phyloP scores from a whole-genome alignment of 345 rosid species.

The Sisymbrium altissimum region DNA sequence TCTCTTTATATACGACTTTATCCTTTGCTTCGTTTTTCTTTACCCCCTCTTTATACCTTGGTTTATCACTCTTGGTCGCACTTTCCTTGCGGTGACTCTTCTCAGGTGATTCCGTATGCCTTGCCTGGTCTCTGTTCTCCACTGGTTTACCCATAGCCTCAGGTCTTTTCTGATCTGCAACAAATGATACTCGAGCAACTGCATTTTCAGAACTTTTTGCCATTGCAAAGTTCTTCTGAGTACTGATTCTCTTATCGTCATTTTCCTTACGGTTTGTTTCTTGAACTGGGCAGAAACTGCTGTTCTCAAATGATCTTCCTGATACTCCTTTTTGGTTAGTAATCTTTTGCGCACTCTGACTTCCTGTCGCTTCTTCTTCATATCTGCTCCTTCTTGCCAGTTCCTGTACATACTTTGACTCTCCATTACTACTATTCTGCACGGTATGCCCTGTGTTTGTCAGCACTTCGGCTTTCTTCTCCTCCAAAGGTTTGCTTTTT shows the following conservation, averaged over 20 bases:
- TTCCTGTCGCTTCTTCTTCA: constrained; percentile 45
- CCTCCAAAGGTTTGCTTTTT: constrained; percentile 34
- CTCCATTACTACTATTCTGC: constrained; percentile 38
- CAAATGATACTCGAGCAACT: constrained; percentile 21
- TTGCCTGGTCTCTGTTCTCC: constrained; percentile 38
- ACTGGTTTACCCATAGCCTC: constrained; percentile 32
- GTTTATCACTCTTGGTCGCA: constrained; percentile 34
- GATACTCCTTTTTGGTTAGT: constrained; percentile 14
- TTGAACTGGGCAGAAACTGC: constrained; percentile 11
- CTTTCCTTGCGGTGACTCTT: constrained; percentile 35
- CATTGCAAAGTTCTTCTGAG: constrained; percentile 29
- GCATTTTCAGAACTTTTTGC: constrained; percentile 31
- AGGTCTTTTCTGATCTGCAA: constrained; percentile 37
- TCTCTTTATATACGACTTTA: constrained; percentile 36
- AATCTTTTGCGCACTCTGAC: constrained; percentile 29
- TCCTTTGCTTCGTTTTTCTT: constrained; percentile 42
- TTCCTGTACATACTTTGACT: constrained; percentile 46
- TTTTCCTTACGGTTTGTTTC: constrained; percentile 27
- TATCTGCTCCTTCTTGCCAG: constrained; percentile 49
- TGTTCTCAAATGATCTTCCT: constrained; percentile 6
- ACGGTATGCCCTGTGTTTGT: constrained; percentile 16
- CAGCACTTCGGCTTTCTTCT: constrained; percentile 34
- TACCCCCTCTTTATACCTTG: constrained; percentile 36
- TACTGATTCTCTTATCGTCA: constrained; percentile 39
- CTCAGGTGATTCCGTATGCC: constrained; percentile 38